Evolutionary conservation across 352 stramenopile genomes (phyloP), one percentile per base, ranked within the genome.

Genomic region (Phytophthora pini): DNA sequence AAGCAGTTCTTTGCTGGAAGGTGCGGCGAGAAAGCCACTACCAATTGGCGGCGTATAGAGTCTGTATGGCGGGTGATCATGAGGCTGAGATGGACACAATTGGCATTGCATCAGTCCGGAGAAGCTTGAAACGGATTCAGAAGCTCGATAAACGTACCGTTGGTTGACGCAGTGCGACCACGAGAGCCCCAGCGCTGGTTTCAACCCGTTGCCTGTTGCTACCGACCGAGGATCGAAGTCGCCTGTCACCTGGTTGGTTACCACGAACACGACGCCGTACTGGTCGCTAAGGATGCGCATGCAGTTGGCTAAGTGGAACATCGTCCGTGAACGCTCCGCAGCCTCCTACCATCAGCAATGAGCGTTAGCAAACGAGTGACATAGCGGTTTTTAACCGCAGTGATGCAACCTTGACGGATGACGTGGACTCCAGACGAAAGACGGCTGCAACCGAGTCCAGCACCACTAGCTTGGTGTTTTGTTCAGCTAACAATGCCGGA

Each of bases 141-240:
- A 57, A 57, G 10, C 22, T 4, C 9, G 12, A 39, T 5, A 13
- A 40, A 68, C 72, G 56, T 68, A 91, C 82, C 87, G 70, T 61
- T 95, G 87, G 66, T 93, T 93, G 70, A 95, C 76, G 72, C 87
- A 95, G 71, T 89, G 83, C 29, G 87, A 90, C 87, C 87, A 95
- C 3, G 87, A 92, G 4, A 93, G 57, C 1, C 87, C 87, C 2
- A 95, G 65, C 24, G 87, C 84, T 1, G 87, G 87, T 31, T 88
- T 83, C 54, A 75, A 44, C 26, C 72, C 70, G 38, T 65, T 74
- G n/a, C 50, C 45, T 6, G 13, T 58, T 31, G 50, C 70, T 1
- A 46, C 54, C 0, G 62, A 65, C 12, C 70, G 66, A 17, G 71
- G 53, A 9, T 69, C 67, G 44, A 94, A 80, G 55, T 89, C 89